A percentile compares a stretch with the other conserved stretches of the same genome.
Conservation (phyloP, 2,329 filamentous ascomycete genomes). For the Botrytis elliptica region DNA sequence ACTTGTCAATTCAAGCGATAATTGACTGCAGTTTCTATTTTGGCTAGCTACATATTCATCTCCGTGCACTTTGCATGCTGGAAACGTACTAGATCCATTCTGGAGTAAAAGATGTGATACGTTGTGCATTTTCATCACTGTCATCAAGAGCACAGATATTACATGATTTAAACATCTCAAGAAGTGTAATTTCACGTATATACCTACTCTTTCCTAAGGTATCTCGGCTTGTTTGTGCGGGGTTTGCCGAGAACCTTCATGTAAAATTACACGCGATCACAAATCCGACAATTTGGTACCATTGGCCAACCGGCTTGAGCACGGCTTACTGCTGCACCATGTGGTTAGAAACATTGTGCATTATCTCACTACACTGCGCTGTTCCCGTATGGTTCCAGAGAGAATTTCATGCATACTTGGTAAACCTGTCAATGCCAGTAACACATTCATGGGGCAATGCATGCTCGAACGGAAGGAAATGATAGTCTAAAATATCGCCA, state of each 20-base stretch:
- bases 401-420: background rate
- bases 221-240: background rate
- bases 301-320: background rate
- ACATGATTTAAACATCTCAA: background rate
- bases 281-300: background rate
- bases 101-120: background rate
- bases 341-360: background rate
- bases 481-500: background rate
- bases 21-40: background rate
- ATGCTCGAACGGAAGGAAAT: slow-evolving; percentile 2
- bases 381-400: background rate
- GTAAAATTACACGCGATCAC: background rate
- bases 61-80: background rate
- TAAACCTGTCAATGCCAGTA: background rate
- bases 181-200: background rate
- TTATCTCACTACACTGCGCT: background rate
- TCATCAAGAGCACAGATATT: background rate
- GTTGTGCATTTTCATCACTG: background rate
- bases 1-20: background rate
- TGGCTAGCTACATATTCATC: background rate
- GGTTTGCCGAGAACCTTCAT: background rate
- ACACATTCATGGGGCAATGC: background rate
- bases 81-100: background rate
- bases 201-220: background rate
- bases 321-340: background rate